These are phyloP conservation scores for Pogostemon cablin DNA, from an alignment of 257 asterid species.

Conservation along the genomic window DNA sequence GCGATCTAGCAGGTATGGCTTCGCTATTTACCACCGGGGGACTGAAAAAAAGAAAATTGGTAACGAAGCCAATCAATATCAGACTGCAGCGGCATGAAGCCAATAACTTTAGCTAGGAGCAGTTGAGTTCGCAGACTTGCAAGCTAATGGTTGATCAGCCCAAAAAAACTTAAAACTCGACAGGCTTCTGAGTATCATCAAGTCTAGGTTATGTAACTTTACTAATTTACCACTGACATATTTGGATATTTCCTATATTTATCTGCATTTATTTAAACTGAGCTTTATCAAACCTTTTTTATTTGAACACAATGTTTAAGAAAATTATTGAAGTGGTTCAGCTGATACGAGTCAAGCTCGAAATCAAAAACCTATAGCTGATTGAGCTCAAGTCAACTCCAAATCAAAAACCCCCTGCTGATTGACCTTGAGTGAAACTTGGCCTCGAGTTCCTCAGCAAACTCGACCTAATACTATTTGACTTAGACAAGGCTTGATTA, in stretches of 20 bases:
- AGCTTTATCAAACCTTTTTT: not conserved
- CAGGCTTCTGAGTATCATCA: not conserved
- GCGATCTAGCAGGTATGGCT: slow-evolving; percentile 41
- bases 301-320: not conserved
- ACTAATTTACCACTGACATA: not conserved
- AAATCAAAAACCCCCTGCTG: not conserved
- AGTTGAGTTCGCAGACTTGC: not conserved
- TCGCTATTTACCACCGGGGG: slow-evolving; percentile 43
- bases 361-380: not conserved
- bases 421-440: not conserved
- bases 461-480: not conserved
- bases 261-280: too few relatives aligned
- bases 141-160: not conserved
- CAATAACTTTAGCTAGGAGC: not conserved
- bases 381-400: not conserved
- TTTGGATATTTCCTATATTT: not conserved
- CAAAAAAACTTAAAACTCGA: not conserved
- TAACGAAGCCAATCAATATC: slow-evolving; percentile 15
- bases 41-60: slow-evolving; percentile 42
- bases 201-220: not conserved
- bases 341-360: not conserved
- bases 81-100: slow-evolving; percentile 17
- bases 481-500: not conserved
- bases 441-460: not conserved
- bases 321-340: not conserved